Evolutionary conservation across 208 protist genomes (phyloP), one percentile per base, ranked within the genome.

Genomic region (Leishmania major): DNA sequence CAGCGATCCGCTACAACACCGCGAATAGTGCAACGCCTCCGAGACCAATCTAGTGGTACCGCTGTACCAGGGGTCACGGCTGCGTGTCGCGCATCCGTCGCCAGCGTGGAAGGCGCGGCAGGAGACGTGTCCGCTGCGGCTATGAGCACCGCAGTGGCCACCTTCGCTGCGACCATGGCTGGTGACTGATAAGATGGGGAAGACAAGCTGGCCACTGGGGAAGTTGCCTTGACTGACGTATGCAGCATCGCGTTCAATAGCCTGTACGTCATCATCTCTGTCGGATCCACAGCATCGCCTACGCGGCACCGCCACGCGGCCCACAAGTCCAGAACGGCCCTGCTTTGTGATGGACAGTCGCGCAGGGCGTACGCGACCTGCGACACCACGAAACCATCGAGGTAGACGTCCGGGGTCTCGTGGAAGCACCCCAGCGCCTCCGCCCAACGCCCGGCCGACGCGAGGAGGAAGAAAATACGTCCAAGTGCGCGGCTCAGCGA

Each of bases 311-410:
- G 91, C 93, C 93, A 96, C 78, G 77, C 74, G 10, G 87, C 90
- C 92, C 92, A 96, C 43, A 95, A 59, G 19, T 89, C 85, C 35
- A 96, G 51, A 51, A 89, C 88, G 3, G 84, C 70, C 28, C 89
- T 79, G 13, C 55, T 57, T 35, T 78, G 84, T 43, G 72, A 59
- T n/a, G 78, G 40, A 8, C 71, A 78, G 11, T 72, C 60, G 15
- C 88, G 40, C 49, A 94, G 66, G 19, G 92, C 88, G 78, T 88
- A 92, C 64, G 80, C 84, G 1, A 90, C 84, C 83, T 94, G 90
- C 59, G 90, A 78, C 69, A 93, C 88, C 17, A 92, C 79, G 69
- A 90, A 94, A 22, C 84, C 87, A 84, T 96, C 93, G 11, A 93
- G 59, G 22, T 49, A 89, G 19, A 4, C 35, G 2, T 84, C 53